These are phyloP conservation scores for Monilinia aucupariae DNA, from an alignment of 2,329 filamentous ascomycete species.

Conservation along the genomic window DNA sequence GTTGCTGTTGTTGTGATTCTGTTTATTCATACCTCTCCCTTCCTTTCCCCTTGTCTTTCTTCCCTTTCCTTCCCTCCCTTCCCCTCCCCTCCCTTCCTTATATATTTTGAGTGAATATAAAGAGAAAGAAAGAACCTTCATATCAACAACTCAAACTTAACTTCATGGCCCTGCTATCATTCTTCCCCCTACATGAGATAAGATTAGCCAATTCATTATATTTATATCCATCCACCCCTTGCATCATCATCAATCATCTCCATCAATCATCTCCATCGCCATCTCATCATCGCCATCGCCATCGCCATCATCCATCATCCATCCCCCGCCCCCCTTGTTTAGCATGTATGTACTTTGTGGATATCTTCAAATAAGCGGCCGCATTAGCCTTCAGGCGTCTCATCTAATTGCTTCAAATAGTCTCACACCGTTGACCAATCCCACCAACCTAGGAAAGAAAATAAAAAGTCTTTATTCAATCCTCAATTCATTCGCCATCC, in stretches of 20 bases:
- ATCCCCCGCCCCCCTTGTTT: not conserved
- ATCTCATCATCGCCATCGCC: not conserved
- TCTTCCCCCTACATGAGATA: not conserved
- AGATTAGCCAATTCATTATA: not conserved
- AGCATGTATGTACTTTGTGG: not conserved
- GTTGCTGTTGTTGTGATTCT: too few species aligned
- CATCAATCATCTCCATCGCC: too few species aligned
- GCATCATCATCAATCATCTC: too few species aligned
- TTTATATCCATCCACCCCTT: not conserved
- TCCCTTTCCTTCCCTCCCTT: not conserved
- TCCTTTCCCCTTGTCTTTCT: too few species aligned
- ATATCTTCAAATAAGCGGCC: not conserved
- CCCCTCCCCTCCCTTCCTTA: not conserved
- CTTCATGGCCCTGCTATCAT: not conserved
- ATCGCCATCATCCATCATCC: not conserved
- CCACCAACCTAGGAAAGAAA: not conserved
- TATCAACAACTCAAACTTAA: not conserved
- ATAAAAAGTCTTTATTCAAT: not conserved
- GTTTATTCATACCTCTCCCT: too few species aligned
- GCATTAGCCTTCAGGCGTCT: not conserved
- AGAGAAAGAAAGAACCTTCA: not conserved
- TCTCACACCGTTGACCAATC: too few species aligned
- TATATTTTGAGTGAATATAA: slow-evolving; percentile 8
- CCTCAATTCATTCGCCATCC: not conserved
- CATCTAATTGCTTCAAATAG: slow-evolving; percentile 8